Evolutionary conservation across 139 green algal species (phyloP).

Genomic region (Mesostigma viride): DNA sequence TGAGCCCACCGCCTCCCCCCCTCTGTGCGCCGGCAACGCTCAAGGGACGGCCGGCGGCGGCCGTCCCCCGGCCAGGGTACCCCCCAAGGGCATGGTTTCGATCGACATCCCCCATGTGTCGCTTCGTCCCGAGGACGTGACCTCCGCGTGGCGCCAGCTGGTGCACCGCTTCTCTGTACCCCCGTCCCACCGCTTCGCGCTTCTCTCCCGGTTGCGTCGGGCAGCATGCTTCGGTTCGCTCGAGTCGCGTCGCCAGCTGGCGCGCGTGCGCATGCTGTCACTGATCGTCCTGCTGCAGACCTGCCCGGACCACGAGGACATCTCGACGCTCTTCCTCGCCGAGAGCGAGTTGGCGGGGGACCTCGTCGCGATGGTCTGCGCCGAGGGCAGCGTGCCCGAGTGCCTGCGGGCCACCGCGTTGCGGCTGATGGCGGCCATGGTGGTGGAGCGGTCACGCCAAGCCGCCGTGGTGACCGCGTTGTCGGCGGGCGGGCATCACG

Average conservation of each 20-base stretch:
- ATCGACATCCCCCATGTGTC: slow-evolving; percentile 43
- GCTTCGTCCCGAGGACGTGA: slow-evolving; percentile 22
- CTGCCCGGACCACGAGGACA: slow-evolving; percentile 45
- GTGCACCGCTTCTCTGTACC: slow-evolving; percentile 53
- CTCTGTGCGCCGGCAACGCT: no score
- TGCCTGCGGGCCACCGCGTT: slow-evolving; percentile 59
- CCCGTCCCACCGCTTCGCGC: slow-evolving; percentile 45
- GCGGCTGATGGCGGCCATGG: slow-evolving; percentile 47
- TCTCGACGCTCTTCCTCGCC: slow-evolving; percentile 46
- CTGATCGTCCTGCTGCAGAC: slow-evolving; percentile 61
- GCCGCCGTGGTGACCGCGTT: slow-evolving; percentile 51
- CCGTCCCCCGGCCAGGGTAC: no score
- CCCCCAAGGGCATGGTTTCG: slow-evolving; percentile 27
- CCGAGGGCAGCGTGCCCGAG: slow-evolving; percentile 43
- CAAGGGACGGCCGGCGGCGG: no score
- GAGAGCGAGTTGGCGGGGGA: slow-evolving; percentile 68
- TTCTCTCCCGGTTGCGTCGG: slow-evolving; percentile 48
- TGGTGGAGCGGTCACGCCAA: slow-evolving; percentile 60
- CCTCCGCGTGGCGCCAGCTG: slow-evolving; percentile 47
- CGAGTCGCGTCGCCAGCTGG: slow-evolving; percentile 38
- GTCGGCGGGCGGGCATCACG: slow-evolving; percentile 51
- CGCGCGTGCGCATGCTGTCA: slow-evolving; percentile 62
- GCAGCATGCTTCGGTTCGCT: slow-evolving; percentile 45
- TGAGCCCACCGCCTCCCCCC: no score
- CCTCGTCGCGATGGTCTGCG: slow-evolving; percentile 57